phyloP scores from a whole-genome alignment of 2,329 filamentous ascomycete genomes.

The Arthrobotrys iridis region DNA sequence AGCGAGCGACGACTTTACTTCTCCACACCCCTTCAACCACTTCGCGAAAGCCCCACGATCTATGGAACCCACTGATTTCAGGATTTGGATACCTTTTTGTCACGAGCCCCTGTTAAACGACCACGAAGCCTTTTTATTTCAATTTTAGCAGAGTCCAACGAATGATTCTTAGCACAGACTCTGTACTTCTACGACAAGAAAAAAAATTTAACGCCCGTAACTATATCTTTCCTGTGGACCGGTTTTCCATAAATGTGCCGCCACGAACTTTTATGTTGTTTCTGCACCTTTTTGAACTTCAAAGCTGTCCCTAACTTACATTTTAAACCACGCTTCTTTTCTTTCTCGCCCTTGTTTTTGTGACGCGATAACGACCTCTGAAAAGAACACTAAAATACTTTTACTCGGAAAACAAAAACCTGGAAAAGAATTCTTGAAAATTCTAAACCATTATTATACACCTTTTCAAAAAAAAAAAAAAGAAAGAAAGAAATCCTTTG shows the following conservation, averaged over 20 bases:
- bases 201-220: conserved; percentile 7
- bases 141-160: conserved; percentile 27
- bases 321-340: conserved; percentile 22
- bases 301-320: conserved; percentile 50
- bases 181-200: conserved; percentile 42
- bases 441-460: conserved; percentile 38
- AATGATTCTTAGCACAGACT: conserved; percentile 36
- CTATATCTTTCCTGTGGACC: conserved; percentile 41
- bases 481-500: too few relatives aligned
- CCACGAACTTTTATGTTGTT: conserved; percentile 35
- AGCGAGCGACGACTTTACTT: conserved; percentile 54
- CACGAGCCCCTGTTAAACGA: conserved; percentile 39
- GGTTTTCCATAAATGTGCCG: conserved; percentile 37
- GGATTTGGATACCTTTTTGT: conserved; percentile 47
- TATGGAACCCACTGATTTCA: conserved; percentile 50
- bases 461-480: conserved; percentile 4
- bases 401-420: conserved; percentile 48
- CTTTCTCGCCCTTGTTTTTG: conserved; percentile 40
- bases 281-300: conserved; percentile 31
- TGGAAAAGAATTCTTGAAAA: conserved; percentile 45
- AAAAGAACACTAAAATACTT: conserved; percentile 36
- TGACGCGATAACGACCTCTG: conserved; percentile 52
- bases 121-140: conserved; percentile 25
- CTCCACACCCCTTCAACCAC: conserved; percentile 41
- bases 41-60: conserved; percentile 46